These are phyloP conservation scores for Exophiala sideris DNA, from an alignment of 2,329 filamentous ascomycete genomes.

Conservation along the genomic window DNA sequence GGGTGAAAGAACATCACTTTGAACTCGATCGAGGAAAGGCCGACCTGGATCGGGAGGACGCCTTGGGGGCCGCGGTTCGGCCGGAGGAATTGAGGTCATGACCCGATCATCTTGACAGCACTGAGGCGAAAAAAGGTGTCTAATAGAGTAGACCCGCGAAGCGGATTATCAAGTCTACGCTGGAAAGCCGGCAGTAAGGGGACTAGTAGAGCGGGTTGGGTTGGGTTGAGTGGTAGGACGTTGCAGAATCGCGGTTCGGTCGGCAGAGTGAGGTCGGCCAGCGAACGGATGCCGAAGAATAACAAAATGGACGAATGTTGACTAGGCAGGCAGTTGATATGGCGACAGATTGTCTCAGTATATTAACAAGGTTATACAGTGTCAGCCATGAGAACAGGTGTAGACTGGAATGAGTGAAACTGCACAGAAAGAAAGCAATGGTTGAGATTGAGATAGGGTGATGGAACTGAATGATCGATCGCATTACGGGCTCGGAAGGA, in stretches of 20 bases:
- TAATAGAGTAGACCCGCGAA: not conserved
- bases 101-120: slow-evolving; percentile 26
- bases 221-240: too few relatives aligned
- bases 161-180: not conserved
- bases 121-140: not conserved
- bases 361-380: not conserved
- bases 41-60: slow-evolving; percentile 16
- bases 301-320: too few relatives aligned
- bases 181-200: not conserved
- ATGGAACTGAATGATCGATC: not conserved
- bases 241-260: too few relatives aligned
- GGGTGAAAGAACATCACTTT: slow-evolving; percentile 9
- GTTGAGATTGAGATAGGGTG: slow-evolving; percentile 1
- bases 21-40: slow-evolving; percentile 4
- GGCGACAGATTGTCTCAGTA: not conserved
- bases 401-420: not conserved
- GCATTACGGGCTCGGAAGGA: not conserved
- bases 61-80: slow-evolving; percentile 28
- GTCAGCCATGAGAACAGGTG: not conserved
- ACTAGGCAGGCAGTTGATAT: too few relatives aligned
- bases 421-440: not conserved
- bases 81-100: slow-evolving; percentile 29
- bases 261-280: too few relatives aligned
- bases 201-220: not conserved
- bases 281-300: too few relatives aligned